Evolutionary conservation across 1,284 basidiomycete species (phyloP).

Genomic region (Megacollybia platyphylla): DNA sequence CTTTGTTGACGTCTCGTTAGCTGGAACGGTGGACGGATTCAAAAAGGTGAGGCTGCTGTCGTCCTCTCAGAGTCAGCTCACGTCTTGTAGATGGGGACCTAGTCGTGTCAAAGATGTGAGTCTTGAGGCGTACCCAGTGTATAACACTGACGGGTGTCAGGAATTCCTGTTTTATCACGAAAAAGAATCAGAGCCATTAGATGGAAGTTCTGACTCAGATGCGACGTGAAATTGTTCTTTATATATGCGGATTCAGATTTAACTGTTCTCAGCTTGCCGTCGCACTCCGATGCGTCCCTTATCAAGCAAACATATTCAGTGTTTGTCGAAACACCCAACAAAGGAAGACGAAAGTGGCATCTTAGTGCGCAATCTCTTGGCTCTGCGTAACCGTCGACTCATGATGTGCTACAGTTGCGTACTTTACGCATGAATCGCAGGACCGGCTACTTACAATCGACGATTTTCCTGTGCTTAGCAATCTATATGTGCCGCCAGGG

Average conservation of each 20-base stretch:
- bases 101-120: constrained; percentile 64
- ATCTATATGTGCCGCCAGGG: constrained; percentile 41
- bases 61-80: not conserved
- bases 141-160: constrained; percentile 18
- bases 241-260: not conserved
- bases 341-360: constrained; percentile 66
- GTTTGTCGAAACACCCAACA: constrained; percentile 41
- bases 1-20: too few relatives aligned
- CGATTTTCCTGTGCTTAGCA: constrained; percentile 38
- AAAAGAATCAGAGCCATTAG: constrained; percentile 29
- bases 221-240: constrained; percentile 14
- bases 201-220: constrained; percentile 34
- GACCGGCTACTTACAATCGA: constrained; percentile 45
- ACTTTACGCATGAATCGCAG: constrained; percentile 52
- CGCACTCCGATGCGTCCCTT: constrained; percentile 21
- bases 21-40: constrained; percentile 72
- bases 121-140: constrained; percentile 6
- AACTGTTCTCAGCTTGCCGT: constrained; percentile 6
- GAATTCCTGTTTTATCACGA: constrained; percentile 73
- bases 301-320: constrained; percentile 76
- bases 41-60: constrained; percentile 20
- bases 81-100: constrained; percentile 45
- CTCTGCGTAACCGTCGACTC: constrained; percentile 3
- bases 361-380: constrained; percentile 37
- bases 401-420: constrained; percentile 37